These are phyloP conservation scores for Microdochium trichocladiopsis DNA, from an alignment of 2,329 filamentous ascomycete species.

Conservation along the genomic window DNA sequence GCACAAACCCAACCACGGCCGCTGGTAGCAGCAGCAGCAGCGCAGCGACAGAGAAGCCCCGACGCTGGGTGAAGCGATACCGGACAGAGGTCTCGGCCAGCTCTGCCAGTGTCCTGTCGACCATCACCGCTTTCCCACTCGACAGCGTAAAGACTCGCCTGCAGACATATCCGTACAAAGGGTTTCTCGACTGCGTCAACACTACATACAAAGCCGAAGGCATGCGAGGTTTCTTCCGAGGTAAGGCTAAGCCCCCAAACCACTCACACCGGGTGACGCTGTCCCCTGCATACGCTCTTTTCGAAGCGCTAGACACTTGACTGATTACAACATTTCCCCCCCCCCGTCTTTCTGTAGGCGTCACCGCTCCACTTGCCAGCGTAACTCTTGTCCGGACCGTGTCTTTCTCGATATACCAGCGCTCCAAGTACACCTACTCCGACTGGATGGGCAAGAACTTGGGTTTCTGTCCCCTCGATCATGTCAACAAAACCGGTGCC, in stretches of 20 bases:
- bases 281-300: not conserved
- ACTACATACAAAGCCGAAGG: conserved; percentile 72
- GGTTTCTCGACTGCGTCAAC: conserved; percentile 65
- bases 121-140: conserved; percentile 74
- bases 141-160: conserved; percentile 88
- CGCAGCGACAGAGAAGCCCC: conserved; percentile 21
- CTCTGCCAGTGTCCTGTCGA: conserved; percentile 70
- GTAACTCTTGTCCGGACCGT: conserved; percentile 72
- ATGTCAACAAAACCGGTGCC: conserved; percentile 63
- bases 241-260: conserved; percentile 32
- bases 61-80: conserved; percentile 64
- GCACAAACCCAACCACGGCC: conserved; percentile 2
- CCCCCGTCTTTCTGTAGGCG: conserved; percentile 39
- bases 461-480: conserved; percentile 62
- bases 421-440: conserved; percentile 66
- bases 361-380: conserved; percentile 72
- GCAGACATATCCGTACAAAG: conserved; percentile 77
- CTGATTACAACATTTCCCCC: not conserved
- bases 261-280: not conserved
- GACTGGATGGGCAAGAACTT: conserved; percentile 62
- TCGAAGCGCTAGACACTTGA: not conserved
- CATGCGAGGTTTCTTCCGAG: conserved; percentile 71
- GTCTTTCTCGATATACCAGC: conserved; percentile 75
- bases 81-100: conserved; percentile 75
- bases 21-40: conserved; percentile 1